A percentile compares a stretch with the other conserved stretches of the same genome.
phyloP scores from a whole-genome alignment of 495 filamentous ascomycete genomes.

The Aspergillus ellipticus region DNA sequence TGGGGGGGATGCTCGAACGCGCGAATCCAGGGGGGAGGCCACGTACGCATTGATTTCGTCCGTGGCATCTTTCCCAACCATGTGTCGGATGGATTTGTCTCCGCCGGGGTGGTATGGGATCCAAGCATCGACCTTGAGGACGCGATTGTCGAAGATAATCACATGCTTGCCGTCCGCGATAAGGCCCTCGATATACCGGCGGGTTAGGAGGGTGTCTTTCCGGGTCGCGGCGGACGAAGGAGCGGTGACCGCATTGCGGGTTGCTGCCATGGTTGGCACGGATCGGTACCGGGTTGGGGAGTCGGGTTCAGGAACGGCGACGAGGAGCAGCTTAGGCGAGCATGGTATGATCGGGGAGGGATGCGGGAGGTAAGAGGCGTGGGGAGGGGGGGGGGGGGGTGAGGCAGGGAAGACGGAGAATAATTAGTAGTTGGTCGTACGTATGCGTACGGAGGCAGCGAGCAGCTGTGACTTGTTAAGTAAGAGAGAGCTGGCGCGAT shows the following conservation, averaged over 20 bases:
- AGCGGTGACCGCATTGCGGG: conserved; percentile 4
- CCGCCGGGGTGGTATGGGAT: conserved; percentile 88
- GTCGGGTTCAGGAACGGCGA: conserved; percentile 1
- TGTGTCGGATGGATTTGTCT: conserved; percentile 86
- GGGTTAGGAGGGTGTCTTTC: conserved; percentile 54
- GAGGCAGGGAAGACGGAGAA: conserved; percentile 14
- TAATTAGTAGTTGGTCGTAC: no score
- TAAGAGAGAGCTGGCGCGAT: neutral
- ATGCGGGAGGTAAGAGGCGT: neutral
- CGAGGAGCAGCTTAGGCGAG: neutral
- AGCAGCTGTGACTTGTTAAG: conserved; percentile 16
- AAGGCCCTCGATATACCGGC: conserved; percentile 77
- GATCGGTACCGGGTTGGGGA: neutral
- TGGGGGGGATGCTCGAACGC: neutral
- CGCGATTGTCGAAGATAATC: conserved; percentile 75
- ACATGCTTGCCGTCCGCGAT: conserved; percentile 84
- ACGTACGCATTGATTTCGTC: conserved; percentile 91
- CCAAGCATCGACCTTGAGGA: conserved; percentile 86
- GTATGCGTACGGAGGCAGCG: no score
- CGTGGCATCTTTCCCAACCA: conserved; percentile 95
- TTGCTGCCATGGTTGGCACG: conserved; percentile 1
- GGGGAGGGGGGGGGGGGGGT: conserved; percentile 1
- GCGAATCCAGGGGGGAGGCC: neutral
- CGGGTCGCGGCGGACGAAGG: conserved; percentile 18
- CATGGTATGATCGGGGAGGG: neutral